A percentile compares a stretch with the other conserved stretches of the same genome.
Conservation (phyloP, 2,329 filamentous ascomycete genomes). For the Phialophora tarda region DNA sequence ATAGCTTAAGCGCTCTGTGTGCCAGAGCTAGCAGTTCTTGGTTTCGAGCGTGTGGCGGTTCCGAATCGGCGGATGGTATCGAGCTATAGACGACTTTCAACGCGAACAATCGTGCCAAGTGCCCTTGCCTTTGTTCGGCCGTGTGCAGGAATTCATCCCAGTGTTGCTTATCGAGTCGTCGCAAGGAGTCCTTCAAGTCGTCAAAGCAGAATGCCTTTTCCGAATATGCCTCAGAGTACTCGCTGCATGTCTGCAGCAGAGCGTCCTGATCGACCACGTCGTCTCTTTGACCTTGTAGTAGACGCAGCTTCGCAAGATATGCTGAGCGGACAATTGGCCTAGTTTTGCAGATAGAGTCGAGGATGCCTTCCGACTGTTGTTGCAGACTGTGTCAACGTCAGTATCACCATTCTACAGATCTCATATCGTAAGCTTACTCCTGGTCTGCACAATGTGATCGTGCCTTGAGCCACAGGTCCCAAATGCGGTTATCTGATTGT, state of each 20-base stretch:
- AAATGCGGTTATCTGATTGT: slow-evolving; percentile 54
- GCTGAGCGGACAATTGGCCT: slow-evolving; percentile 27
- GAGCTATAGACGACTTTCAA: slow-evolving; percentile 34
- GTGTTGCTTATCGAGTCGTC: slow-evolving; percentile 27
- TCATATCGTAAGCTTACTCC: slow-evolving; percentile 25
- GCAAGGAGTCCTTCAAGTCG: slow-evolving; percentile 46
- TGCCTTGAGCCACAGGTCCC: slow-evolving; percentile 50
- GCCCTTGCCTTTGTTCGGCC: slow-evolving; percentile 41
- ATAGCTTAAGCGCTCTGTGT: slow-evolving; percentile 28
- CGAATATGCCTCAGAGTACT: slow-evolving; percentile 50
- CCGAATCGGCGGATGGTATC: slow-evolving; percentile 5
- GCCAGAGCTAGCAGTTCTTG: slow-evolving; percentile 27
- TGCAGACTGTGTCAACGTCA: slow-evolving; percentile 14
- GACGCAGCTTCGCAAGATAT: slow-evolving; percentile 29
- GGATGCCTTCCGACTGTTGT: slow-evolving; percentile 17
- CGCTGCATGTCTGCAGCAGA: slow-evolving; percentile 47
- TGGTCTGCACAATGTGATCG: slow-evolving; percentile 38
- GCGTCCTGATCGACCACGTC: slow-evolving; percentile 42
- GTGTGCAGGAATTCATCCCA: slow-evolving; percentile 40
- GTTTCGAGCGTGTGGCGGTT: neutral
- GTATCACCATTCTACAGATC: neutral
- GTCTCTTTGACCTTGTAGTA: slow-evolving; percentile 41
- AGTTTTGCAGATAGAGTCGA: slow-evolving; percentile 22
- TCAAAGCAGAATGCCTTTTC: slow-evolving; percentile 54
- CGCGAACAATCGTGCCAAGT: slow-evolving; percentile 26